Base-by-base conservation (phyloP, 2,329 filamentous ascomycete species). In the Diaporthe sp. region DNA sequence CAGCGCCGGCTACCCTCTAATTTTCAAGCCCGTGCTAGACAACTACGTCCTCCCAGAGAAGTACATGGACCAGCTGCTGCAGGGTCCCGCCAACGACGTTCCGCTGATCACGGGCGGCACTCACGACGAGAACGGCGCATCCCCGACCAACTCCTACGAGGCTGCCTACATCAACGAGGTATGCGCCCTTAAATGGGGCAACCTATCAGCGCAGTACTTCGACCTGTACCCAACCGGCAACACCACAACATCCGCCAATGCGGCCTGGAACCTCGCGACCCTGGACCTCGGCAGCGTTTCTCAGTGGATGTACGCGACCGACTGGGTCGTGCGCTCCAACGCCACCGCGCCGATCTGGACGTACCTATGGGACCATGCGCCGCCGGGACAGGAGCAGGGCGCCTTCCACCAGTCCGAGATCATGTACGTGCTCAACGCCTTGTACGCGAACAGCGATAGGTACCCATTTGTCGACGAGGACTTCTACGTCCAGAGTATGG, bases 321-420 rank as follows among this genome's bases (percentile, higher is more conserved):
- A 79, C n/a, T 81, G 81, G 79, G 78, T 77, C 72, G 79, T 78
- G 71, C 52, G 76, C 15, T 71, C 66, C 55, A 70, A 64, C 28
- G 78, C 80, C 25, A 74, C 77, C 10, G 54, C 74, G 4, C 75
- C 80, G 1, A 78, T 84, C 71, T 84, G 82, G 75, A 84, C 81
- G 2, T 84, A 84, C 74, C 81, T 80, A 77, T 84, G 55, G 55
- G 54, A 74, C 64, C 82, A 84, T 66, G 83, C 82, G 3, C 82
- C 81, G 0, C 83, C 83, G 0, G 80, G 82, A 9, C 82, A 84
- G 72, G 45, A 66, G 61, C 76, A 77, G 71, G 84, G 84, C 10
- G 83, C 83, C 9, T 83, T 80, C 76, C 83, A 84, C 72, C 78
- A 80, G 77, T 82, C 81, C 1, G 83, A 85, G 78, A 82, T 85